Evolutionary conservation across 495 filamentous ascomycete genomes (phyloP).

Genomic region (Pseudotulostoma volvatum): DNA sequence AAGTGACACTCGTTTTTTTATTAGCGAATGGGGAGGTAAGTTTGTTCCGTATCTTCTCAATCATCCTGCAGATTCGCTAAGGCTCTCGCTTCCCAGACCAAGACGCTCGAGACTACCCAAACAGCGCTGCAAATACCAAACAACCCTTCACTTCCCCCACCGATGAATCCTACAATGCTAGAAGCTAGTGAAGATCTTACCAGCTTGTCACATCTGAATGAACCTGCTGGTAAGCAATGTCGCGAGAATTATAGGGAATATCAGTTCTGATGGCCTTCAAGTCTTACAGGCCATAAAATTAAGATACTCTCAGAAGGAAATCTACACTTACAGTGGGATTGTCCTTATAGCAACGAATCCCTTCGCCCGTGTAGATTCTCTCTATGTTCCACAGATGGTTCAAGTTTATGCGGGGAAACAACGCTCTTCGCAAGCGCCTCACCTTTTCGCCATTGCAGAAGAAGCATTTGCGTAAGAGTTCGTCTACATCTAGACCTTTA

Average conservation of each 20-base stretch:
- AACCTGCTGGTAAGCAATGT: constrained; percentile 69
- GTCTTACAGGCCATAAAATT: constrained; percentile 95
- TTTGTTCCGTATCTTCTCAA: constrained; percentile 5
- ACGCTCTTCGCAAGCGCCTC: constrained; percentile 85
- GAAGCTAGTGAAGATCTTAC: constrained; percentile 98
- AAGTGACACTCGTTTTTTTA: constrained; percentile 69
- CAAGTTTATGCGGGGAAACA: constrained; percentile 98
- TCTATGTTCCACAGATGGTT: constrained; percentile 98
- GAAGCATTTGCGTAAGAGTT: constrained; percentile 83
- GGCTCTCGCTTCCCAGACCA: too few relatives aligned
- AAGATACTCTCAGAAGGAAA: constrained; percentile 96
- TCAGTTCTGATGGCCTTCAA: constrained; percentile 29
- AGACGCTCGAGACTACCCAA: constrained; percentile 63
- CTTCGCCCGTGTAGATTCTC: constrained; percentile 90
- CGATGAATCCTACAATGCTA: constrained; percentile 97
- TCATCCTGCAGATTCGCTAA: too few relatives aligned
- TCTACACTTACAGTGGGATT: constrained; percentile 99
- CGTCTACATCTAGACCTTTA: neutral
- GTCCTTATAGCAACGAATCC: constrained; percentile 98
- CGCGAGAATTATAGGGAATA: neutral
- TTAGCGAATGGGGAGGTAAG: constrained; percentile 87
- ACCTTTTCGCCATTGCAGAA: constrained; percentile 97
- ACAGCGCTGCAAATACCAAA: constrained; percentile 63
- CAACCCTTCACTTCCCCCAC: constrained; percentile 55
- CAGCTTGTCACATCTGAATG: constrained; percentile 93